Conservation (phyloP, 768 basidiomycete species). For the Collybia nuda region DNA sequence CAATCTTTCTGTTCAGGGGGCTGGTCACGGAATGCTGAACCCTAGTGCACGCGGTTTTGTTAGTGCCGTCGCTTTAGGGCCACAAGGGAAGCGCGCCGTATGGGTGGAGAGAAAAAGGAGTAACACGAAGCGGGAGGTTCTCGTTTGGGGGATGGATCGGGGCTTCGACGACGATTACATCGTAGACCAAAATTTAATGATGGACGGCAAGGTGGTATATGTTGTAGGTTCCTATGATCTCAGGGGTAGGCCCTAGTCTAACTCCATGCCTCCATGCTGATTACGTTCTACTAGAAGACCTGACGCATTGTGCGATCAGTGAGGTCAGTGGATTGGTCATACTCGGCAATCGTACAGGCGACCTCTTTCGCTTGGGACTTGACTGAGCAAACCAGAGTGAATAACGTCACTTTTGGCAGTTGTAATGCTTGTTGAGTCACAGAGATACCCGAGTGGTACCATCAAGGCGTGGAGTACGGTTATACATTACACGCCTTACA, state of each 20-base stretch:
- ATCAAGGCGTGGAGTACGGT: too few species aligned
- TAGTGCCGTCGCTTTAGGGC: conserved; percentile 46
- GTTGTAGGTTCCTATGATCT: conserved; percentile 36
- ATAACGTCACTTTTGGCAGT: too few species aligned
- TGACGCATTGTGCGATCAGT: conserved; percentile 43
- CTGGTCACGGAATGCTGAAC: background rate
- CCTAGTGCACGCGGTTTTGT: conserved; percentile 43
- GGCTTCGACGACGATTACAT: conserved; percentile 1
- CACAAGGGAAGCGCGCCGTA: conserved; percentile 48
- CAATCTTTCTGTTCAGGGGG: background rate
- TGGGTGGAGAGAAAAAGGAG: conserved; percentile 54
- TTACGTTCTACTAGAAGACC: conserved; percentile 32
- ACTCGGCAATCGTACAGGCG: conserved; percentile 39
- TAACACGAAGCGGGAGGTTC: conserved; percentile 40
- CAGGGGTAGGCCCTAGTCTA: conserved; percentile 27
- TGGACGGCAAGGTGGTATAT: conserved; percentile 30
- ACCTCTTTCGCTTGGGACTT: too few species aligned
- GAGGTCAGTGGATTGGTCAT: conserved; percentile 44
- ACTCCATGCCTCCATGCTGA: background rate
- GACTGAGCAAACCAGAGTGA: too few species aligned
- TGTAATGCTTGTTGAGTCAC: too few species aligned
- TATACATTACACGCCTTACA: too few species aligned
- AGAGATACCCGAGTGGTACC: too few species aligned
- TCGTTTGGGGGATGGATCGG: conserved; percentile 34
- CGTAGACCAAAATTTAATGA: conserved; percentile 8